A percentile compares a stretch with the other conserved stretches of the same genome.
phyloP scores from a whole-genome alignment of 495 filamentous ascomycete genomes.

The Annulohypoxylon bovei region DNA sequence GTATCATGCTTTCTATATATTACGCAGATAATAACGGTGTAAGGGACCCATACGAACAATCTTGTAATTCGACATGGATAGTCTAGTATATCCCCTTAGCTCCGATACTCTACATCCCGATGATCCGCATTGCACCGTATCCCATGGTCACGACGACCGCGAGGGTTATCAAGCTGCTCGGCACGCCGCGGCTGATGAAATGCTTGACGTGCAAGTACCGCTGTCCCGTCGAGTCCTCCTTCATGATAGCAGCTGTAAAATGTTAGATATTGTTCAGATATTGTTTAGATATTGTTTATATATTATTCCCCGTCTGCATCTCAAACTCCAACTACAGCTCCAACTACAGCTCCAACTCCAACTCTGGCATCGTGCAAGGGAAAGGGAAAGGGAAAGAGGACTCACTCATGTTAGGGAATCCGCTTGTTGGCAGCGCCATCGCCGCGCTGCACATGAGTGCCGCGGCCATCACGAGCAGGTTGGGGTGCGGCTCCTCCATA shows the following conservation, averaged over 20 bases:
- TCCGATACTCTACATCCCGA: conserved; percentile 67
- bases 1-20: background rate
- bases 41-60: background rate
- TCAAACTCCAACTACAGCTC: too few relatives aligned
- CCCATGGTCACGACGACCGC: conserved; percentile 85
- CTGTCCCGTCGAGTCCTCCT: conserved; percentile 92
- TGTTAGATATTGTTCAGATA: conserved; percentile 44
- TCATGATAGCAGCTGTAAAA: conserved; percentile 91
- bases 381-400: conserved; percentile 31
- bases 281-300: too few relatives aligned
- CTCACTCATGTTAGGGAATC: conserved; percentile 99
- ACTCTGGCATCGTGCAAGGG: background rate
- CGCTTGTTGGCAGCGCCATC: conserved; percentile 94
- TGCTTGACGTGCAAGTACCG: conserved; percentile 92
- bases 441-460: conserved; percentile 73
- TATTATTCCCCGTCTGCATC: too few relatives aligned
- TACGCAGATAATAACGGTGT: background rate
- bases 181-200: conserved; percentile 90
- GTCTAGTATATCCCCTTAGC: background rate
- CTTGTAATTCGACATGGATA: background rate
- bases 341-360: background rate
- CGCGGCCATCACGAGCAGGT: conserved; percentile 87
- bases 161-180: conserved; percentile 82
- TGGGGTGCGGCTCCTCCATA: conserved; percentile 91
- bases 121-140: conserved; percentile 85